phyloP scores from a whole-genome alignment of 805 yeast genomes.

The Candida multigemmis region DNA sequence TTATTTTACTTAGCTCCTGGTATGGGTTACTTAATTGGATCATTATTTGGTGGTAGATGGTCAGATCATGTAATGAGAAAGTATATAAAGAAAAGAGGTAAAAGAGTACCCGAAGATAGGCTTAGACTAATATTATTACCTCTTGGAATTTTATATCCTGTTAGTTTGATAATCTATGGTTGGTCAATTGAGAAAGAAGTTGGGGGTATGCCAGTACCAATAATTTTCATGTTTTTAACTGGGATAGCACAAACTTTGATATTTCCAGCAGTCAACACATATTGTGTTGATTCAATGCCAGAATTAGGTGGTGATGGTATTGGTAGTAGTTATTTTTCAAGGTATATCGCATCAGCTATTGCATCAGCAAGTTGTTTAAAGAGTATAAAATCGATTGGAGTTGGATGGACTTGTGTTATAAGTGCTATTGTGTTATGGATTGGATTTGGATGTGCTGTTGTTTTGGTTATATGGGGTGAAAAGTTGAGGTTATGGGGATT shows the following conservation, averaged over 20 bases:
- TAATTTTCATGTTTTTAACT: slow-evolving; percentile 36
- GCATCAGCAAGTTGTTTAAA: slow-evolving; percentile 41
- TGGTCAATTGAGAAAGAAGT: slow-evolving; percentile 40
- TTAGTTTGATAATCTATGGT: slow-evolving; percentile 39
- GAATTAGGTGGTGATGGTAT: slow-evolving; percentile 46
- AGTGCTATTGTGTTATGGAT: slow-evolving; percentile 33
- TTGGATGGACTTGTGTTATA: slow-evolving; percentile 49
- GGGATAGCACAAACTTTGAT: slow-evolving; percentile 44
- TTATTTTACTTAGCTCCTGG: slow-evolving; percentile 53
- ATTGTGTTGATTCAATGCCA: slow-evolving; percentile 52
- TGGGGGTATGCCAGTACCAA: slow-evolving; percentile 50
- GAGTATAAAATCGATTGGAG: slow-evolving; percentile 39
- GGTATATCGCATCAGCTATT: slow-evolving; percentile 44
- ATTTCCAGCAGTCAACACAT: slow-evolving; percentile 47
- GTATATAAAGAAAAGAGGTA: slow-evolving; percentile 32
- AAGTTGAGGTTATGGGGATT: too few species aligned
- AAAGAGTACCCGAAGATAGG: slow-evolving; percentile 46
- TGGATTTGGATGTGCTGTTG: slow-evolving; percentile 23
- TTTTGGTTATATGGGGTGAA: slow-evolving; percentile 32
- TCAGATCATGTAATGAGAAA: slow-evolving; percentile 41
- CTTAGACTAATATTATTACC: slow-evolving; percentile 30
- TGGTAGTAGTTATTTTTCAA: slow-evolving; percentile 41
- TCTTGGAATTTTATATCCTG: slow-evolving; percentile 37
- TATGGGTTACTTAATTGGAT: slow-evolving; percentile 41
- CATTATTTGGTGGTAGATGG: slow-evolving; percentile 42